Evolutionary conservation across 768 basidiomycete genomes (phyloP).

Genomic region (Hirschioporus abietinus): DNA sequence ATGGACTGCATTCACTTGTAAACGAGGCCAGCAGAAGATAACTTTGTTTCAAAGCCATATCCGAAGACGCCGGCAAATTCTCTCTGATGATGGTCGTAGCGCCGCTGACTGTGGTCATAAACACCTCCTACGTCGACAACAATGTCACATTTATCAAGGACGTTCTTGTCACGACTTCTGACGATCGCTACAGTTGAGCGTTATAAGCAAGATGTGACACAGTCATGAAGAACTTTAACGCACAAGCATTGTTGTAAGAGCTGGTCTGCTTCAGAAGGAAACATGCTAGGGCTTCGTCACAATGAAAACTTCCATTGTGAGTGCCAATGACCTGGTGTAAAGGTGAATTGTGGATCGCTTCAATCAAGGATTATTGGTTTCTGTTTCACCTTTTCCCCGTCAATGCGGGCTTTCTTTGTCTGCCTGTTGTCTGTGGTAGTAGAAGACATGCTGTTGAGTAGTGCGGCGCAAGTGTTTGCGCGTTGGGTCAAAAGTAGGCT

Average conservation of each 20-base stretch:
- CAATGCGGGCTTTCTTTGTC: neutral
- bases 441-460: neutral
- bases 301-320: conserved; percentile 94
- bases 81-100: conserved; percentile 96
- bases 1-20: conserved; percentile 70
- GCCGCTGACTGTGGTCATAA: conserved; percentile 72
- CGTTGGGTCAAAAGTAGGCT: neutral
- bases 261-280: conserved; percentile 78
- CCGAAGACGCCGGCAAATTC: conserved; percentile 91
- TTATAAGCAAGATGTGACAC: neutral
- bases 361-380: neutral
- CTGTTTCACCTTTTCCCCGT: neutral
- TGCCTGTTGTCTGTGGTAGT: neutral
- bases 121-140: conserved; percentile 95
- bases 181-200: neutral
- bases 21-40: conserved; percentile 88
- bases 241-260: conserved; percentile 72
- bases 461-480: neutral
- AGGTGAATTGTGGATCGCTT: neutral
- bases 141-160: conserved; percentile 80
- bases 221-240: conserved; percentile 14
- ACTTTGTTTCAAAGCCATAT: conserved; percentile 79
- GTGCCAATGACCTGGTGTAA: conserved; percentile 73
- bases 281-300: conserved; percentile 94
- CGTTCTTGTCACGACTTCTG: conserved; percentile 63